Evolutionary conservation across 306 rosid genomes (phyloP).

Genomic region (Malus asiatica): DNA sequence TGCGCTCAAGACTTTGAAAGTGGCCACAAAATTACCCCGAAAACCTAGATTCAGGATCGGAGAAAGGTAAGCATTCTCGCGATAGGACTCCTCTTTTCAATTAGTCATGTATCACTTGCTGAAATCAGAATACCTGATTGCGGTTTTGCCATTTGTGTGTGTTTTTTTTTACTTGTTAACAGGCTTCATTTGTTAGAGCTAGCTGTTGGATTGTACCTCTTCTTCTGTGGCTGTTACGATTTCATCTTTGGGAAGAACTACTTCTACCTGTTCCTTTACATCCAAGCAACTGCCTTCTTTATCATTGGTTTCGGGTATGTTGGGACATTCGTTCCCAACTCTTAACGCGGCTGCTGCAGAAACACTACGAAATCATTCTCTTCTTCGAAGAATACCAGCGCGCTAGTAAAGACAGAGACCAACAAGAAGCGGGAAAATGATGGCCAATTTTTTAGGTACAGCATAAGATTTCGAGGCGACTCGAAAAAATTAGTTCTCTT

Average conservation of each 20-base stretch:
- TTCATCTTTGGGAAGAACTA: slow-evolving; percentile 52
- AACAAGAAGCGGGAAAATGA: slow-evolving; percentile 10
- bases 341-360: slow-evolving; percentile 25
- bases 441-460: slow-evolving; percentile 34
- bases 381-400: slow-evolving; percentile 18
- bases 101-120: background rate
- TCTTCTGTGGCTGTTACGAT: slow-evolving; percentile 63
- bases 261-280: slow-evolving; percentile 57
- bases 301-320: slow-evolving; percentile 67
- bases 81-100: background rate
- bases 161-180: background rate
- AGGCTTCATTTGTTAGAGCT: slow-evolving; percentile 69
- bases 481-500: slow-evolving; percentile 34
- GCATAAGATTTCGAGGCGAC: slow-evolving; percentile 36
- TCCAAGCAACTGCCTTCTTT: slow-evolving; percentile 69
- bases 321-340: slow-evolving; percentile 70
- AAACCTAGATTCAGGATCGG: slow-evolving; percentile 48
- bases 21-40: slow-evolving; percentile 30
- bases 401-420: slow-evolving; percentile 20
- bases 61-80: slow-evolving; percentile 48
- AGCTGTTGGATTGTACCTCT: slow-evolving; percentile 57
- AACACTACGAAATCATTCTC: slow-evolving; percentile 9
- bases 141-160: background rate
- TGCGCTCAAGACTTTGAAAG: slow-evolving; percentile 43
- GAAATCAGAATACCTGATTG: background rate